phyloP scores from a whole-genome alignment of 352 stramenopile species.

The Pythium sp. region DNA sequence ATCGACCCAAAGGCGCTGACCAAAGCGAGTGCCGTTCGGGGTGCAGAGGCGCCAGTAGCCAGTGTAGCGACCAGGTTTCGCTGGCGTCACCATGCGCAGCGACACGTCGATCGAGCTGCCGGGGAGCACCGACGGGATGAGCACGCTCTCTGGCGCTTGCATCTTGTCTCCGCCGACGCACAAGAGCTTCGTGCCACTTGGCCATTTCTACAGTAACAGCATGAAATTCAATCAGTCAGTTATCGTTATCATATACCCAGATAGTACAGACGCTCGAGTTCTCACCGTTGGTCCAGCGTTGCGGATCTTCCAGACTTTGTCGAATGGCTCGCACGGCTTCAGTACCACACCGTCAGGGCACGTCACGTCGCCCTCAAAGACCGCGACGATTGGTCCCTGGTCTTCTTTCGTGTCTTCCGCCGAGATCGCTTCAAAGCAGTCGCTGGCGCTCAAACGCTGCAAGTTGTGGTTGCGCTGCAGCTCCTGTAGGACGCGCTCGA shows the following conservation, averaged over 20 bases:
- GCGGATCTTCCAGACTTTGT: conserved; percentile 87
- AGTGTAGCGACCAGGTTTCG: conserved; percentile 68
- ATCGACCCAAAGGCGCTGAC: conserved; percentile 88
- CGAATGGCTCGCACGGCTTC: conserved; percentile 58
- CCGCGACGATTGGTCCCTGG: conserved; percentile 57
- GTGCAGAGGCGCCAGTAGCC: conserved; percentile 88
- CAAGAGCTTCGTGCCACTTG: conserved; percentile 57
- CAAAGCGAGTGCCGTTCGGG: conserved; percentile 77
- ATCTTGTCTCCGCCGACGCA: conserved; percentile 77
- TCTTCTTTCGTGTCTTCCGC: conserved; percentile 73
- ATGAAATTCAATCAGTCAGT: not conserved
- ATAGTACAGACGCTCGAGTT: not conserved
- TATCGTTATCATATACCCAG: not conserved
- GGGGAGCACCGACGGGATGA: conserved; percentile 65
- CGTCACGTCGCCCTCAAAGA: conserved; percentile 88
- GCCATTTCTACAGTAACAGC: conserved; percentile 50
- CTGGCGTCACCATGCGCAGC: conserved; percentile 53
- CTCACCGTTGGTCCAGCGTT: conserved; percentile 64
- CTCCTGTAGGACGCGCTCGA: conserved; percentile 71
- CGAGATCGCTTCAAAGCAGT: conserved; percentile 72
- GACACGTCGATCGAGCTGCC: conserved; percentile 75
- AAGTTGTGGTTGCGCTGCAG: conserved; percentile 68
- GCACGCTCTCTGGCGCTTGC: conserved; percentile 64
- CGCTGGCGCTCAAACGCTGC: conserved; percentile 64
- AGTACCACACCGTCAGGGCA: conserved; percentile 82